Base-by-base conservation (phyloP, 306 rosid genomes). In the Acacia acuminata region DNA sequence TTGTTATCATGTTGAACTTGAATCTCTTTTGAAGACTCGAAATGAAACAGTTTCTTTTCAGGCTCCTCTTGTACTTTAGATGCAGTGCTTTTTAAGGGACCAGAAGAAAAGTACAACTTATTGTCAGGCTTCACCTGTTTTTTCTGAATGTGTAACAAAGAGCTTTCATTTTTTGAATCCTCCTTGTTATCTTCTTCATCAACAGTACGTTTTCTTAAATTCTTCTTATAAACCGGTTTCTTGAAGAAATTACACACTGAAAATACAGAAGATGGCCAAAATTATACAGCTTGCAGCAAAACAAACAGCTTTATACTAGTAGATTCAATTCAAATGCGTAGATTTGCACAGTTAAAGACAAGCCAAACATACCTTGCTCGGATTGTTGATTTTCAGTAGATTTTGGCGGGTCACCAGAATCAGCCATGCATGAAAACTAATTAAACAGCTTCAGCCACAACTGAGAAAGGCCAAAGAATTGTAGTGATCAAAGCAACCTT, bases 1-100 rank as follows among this genome's bases (percentile, higher is more conserved):
- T 85, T 88, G 83, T 84, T 94, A 53, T 94, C 98, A 75, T 94
- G 81, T 71, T 94, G 87, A 77, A 94, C 97, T 85, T 92, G 98
- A 60, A 92, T 90, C 69, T 90, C 90, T 84, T 88, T 94, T 0
- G 98, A 92, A 82, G 98, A 94, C 85, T 85, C 87, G 10, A 88
- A 88, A 12, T 85, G 85, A 77, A 88, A 88, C 11, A 77, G 65
- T 48, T 85, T 47, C 71, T 80, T 85, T 19, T 48, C 83, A 8
- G 85, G 43, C 70, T 85, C 85, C 78, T 80, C 75, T 6, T 50
- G 83, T 61, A 73, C 88, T 47, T 78, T 40, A 71, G 85, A 76
- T 27, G 78, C 55, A 50, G 81, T 58, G 71, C 56, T 77, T 81
- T 85, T 88, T 30, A 87, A 82, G 24, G 88, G 44, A 25, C 85